Base-by-base conservation (phyloP, 805 yeast species). In the Wickerhamiella hasegawae region DNA sequence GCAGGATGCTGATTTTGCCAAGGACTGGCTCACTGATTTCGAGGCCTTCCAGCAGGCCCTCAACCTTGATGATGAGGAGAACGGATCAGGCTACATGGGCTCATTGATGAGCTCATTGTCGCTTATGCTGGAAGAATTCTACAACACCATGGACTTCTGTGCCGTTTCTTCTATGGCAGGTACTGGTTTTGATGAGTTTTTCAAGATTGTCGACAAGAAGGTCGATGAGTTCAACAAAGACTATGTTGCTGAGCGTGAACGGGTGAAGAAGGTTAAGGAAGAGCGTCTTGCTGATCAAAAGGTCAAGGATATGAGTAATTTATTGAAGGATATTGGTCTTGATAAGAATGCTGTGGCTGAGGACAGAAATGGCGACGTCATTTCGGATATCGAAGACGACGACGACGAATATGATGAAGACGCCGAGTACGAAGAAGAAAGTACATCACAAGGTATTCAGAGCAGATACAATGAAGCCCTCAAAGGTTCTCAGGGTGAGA, bases 21-120 rank as follows among this genome's bases (percentile, higher is more conserved):
- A 73, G 51, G 92, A 82, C 45, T 90, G 99, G 99, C 83, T 90
- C 96, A 71, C 76, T 2, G 98, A 90, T 58, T 90, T 90, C 55
- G 96, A 87, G 55, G 66, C 73, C 12, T 90, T 90, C 63, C 97
- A 87, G 56, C 60, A 58, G 17, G 93, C 93, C 1, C 60, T 87
- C 37, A 65, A 66, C 43, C 63, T 65, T 22, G 78, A 77, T 52
- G 73, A 73, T 40, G 84, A 79, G 32, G 63, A 62, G 27, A 57
- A 67, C 17, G 71, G 75, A 3, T 74, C 87, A 3, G 95, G 95
- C 2, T 90, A 90, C 56, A 90, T 90, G 98, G 72, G 81, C 36
- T 82, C 94, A 1, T 63, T 90, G 35, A 81, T 90, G 40, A 90
- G 85, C 54, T 84, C 96, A 1, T 81, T 90, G 94, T 79, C 94